A percentile compares a stretch with the other conserved stretches of the same genome.
Evolutionary conservation across 75 land plant genomes (phyloP).

Genomic region (Selaginella tamariscina): DNA sequence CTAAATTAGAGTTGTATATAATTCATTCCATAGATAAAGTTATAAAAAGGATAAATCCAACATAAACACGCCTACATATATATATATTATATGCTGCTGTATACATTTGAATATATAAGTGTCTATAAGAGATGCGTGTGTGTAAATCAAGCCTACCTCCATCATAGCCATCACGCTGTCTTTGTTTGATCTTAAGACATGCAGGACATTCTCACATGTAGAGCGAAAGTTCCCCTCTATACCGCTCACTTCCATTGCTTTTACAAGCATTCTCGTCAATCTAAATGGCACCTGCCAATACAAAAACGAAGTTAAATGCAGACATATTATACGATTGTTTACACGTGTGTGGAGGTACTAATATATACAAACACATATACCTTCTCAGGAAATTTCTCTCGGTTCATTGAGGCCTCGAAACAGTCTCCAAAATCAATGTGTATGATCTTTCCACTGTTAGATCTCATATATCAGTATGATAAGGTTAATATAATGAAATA

Average conservation of each 20-base stretch:
- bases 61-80: too few species aligned
- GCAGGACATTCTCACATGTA: conserved; percentile 98
- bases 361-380: conserved; percentile 19
- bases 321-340: too few species aligned
- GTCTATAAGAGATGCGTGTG: too few species aligned
- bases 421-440: conserved; percentile 99
- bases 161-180: conserved; percentile 99
- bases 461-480: too few species aligned
- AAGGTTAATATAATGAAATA: too few species aligned
- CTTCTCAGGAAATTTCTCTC: conserved; percentile 98
- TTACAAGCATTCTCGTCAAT: conserved; percentile 94
- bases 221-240: conserved; percentile 96
- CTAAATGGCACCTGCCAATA: conserved; percentile 79
- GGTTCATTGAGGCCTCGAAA: conserved; percentile 98
- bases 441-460: conserved; percentile 94
- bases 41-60: too few species aligned
- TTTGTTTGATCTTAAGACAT: conserved; percentile 84
- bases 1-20: too few species aligned
- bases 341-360: not conserved
- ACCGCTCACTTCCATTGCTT: conserved; percentile 99
- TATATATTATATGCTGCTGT: too few species aligned
- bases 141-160: too few species aligned
- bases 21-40: too few species aligned
- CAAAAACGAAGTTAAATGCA: too few species aligned
- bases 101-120: too few species aligned